phyloP scores from a whole-genome alignment of 352 stramenopile genomes.

The Globisporangium iwayamae region DNA sequence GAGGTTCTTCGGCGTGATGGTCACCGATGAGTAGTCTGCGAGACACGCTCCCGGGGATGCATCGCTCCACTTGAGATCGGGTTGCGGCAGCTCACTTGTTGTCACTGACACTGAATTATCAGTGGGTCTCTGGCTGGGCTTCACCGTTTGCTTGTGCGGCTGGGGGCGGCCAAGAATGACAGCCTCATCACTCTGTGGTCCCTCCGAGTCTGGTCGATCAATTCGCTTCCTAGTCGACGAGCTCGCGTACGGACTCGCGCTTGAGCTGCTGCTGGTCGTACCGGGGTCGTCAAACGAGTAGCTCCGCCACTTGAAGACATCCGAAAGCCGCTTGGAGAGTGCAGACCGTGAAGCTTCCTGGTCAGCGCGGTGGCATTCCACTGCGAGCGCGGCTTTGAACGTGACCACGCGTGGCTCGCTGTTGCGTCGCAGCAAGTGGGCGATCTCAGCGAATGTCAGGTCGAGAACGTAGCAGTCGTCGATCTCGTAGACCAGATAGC shows the following conservation, averaged over 20 bases:
- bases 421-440: constrained; percentile 51
- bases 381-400: constrained; percentile 52
- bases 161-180: neutral
- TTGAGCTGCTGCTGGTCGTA: constrained; percentile 20
- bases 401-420: constrained; percentile 39
- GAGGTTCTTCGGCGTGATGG: constrained; percentile 45
- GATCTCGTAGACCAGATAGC: constrained; percentile 64
- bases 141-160: neutral
- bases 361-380: constrained; percentile 25
- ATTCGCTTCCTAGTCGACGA: constrained; percentile 19
- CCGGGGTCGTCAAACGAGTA: constrained; percentile 21
- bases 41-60: constrained; percentile 23
- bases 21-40: constrained; percentile 51
- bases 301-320: constrained; percentile 44
- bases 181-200: neutral
- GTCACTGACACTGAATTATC: neutral
- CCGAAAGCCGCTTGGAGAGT: constrained; percentile 46
- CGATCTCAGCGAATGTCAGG: constrained; percentile 59
- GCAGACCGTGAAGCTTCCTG: constrained; percentile 16
- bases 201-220: neutral
- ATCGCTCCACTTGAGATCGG: constrained; percentile 18
- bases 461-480: constrained; percentile 51
- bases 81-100: neutral
- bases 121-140: neutral
- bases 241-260: constrained; percentile 21